Evolutionary conservation across 139 green algal species (phyloP).

Genomic region (Chlamydomonas sp.): DNA sequence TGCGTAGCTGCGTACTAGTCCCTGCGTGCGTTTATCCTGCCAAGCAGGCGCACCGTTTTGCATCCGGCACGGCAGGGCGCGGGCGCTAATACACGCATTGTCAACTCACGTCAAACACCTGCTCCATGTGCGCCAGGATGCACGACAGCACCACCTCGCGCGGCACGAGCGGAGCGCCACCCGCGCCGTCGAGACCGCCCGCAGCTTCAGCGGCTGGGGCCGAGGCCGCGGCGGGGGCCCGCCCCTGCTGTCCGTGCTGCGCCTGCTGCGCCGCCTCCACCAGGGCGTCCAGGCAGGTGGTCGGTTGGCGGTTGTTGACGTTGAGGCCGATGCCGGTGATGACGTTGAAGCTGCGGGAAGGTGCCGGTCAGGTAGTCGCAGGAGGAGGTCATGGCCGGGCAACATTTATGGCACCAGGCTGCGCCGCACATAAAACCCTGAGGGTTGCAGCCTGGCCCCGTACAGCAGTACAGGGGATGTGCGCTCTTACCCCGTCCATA

Average conservation of each 20-base stretch:
- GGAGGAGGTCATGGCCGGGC: neutral
- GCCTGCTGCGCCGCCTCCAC: conserved; percentile 44
- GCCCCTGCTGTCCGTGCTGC: neutral
- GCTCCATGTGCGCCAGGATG: conserved; percentile 22
- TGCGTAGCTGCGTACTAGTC: too few species aligned
- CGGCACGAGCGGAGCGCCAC: conserved; percentile 39
- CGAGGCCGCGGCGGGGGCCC: conserved; percentile 6
- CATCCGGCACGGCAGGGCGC: too few species aligned
- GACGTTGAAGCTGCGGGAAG: conserved; percentile 73
- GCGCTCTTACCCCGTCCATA: too few species aligned
- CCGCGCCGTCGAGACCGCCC: conserved; percentile 9
- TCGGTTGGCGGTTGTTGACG: conserved; percentile 89
- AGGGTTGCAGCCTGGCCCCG: too few species aligned
- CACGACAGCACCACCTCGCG: conserved; percentile 32
- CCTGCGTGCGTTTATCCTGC: too few species aligned
- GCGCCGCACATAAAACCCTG: too few species aligned
- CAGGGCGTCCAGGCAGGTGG: conserved; percentile 88
- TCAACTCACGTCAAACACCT: conserved; percentile 29
- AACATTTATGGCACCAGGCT: neutral
- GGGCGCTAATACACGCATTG: too few species aligned
- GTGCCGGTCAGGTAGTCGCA: neutral
- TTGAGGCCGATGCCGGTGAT: conserved; percentile 91
- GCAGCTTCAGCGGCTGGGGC: conserved; percentile 16
- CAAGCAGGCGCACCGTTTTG: too few species aligned
- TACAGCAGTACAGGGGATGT: too few species aligned